These are phyloP conservation scores for Pseudogymnoascus sp. DNA, from an alignment of 2,329 filamentous ascomycete genomes.

Conservation along the genomic window DNA sequence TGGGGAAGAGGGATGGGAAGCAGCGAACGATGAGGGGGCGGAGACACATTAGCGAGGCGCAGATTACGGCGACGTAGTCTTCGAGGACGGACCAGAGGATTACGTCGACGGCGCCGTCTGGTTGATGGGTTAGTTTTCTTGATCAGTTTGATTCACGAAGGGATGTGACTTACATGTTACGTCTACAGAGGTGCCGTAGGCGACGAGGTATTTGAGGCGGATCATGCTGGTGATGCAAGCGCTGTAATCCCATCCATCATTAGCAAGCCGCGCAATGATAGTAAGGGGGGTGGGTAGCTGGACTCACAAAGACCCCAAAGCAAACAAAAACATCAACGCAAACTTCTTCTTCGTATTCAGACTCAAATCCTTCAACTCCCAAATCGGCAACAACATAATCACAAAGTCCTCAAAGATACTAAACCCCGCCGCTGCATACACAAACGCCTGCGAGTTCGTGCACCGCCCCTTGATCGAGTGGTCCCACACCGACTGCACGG, in stretches of 20 bases:
- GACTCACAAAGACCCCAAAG: slow-evolving; percentile 58
- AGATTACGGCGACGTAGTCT: slow-evolving; percentile 34
- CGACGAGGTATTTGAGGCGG: slow-evolving; percentile 55
- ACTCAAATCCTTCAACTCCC: slow-evolving; percentile 55
- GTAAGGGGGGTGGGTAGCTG: too few species aligned
- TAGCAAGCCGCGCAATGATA: neutral
- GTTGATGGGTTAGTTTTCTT: neutral
- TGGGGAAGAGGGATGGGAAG: neutral
- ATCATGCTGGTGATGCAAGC: slow-evolving; percentile 48
- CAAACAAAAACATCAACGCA: slow-evolving; percentile 59
- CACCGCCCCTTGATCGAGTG: slow-evolving; percentile 34
- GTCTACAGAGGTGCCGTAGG: slow-evolving; percentile 18
- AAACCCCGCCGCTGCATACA: slow-evolving; percentile 58
- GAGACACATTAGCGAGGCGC: slow-evolving; percentile 36
- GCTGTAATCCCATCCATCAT: slow-evolving; percentile 26
- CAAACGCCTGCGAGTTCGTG: slow-evolving; percentile 57
- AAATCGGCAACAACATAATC: slow-evolving; percentile 58
- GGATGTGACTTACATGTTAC: slow-evolving; percentile 18
- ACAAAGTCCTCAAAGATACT: slow-evolving; percentile 63
- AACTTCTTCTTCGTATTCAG: slow-evolving; percentile 59
- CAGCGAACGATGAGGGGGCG: slow-evolving; percentile 31
- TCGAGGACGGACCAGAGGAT: slow-evolving; percentile 31
- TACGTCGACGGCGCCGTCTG: slow-evolving; percentile 28
- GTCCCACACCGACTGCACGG: slow-evolving; percentile 15
- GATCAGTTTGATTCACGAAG: neutral